Evolutionary conservation across 2,329 filamentous ascomycete genomes (phyloP), one percentile per base, ranked within the genome.

Genomic region (Stachybotrys echinatus): DNA sequence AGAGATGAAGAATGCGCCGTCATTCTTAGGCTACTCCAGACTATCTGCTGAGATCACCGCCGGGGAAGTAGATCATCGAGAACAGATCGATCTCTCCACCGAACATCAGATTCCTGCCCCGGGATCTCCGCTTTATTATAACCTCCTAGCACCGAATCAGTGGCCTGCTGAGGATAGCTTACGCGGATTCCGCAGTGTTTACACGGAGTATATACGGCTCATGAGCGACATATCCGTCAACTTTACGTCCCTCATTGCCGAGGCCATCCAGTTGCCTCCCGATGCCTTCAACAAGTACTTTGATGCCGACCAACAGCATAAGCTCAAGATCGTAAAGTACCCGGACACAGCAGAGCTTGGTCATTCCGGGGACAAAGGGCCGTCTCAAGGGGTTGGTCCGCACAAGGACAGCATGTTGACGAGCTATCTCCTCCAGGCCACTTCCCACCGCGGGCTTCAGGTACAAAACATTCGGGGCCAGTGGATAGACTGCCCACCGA

Each of bases 301-400:
- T 68, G 88, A 92, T 64, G 58, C 76, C 74, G 66, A 79, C 58
- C 74, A 81, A 72, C 89, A 94, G 71, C 89, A 95, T 73, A 95
- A 95, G 74, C 77, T 95, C 60, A 95, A 95, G 73, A 85, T 95
- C 52, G 85, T 95, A 52, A 89, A 88, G 71, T 95, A 94, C 63
- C 90, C 90, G 0, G 89, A 94, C 63, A 67, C 80, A 12, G 68
- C 72, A n/a, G 77, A 83, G 64, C 70, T 88, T 2, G 80, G 77
- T 0, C 65, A 76, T 3, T 65, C 56, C 19, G 65, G 62, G 3
- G 70, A 65, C 38, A 63, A 60, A 20, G 65, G 76, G 55, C 75
- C 76, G 37, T 75, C 76, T 31, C 82, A 85, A 58, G 82, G 73
- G 58, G 86, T 92, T 0, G 89, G 88, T 0, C 88, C 89, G 31